Evolutionary conservation across 148 eudicot species (phyloP).

Genomic region (Chenopodium formosanum): DNA sequence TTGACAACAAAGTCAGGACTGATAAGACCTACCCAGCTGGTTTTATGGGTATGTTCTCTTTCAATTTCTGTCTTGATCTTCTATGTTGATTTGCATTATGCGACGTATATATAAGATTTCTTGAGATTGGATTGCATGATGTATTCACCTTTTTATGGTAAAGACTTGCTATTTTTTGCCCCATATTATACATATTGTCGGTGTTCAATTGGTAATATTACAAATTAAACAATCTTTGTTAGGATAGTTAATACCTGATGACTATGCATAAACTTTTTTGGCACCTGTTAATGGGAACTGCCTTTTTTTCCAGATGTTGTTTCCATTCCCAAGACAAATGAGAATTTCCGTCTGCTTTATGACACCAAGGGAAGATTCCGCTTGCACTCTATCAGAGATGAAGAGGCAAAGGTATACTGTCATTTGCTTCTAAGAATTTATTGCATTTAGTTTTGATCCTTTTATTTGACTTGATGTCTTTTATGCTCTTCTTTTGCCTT

Average conservation of each 20-base stretch:
- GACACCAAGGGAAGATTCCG: conserved; percentile 65
- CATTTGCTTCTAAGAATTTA: no score
- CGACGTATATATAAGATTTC: no score
- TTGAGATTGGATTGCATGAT: no score
- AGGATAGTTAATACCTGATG: background rate
- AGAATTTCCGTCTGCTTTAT: conserved; percentile 57
- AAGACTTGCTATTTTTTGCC: no score
- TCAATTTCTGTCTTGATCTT: background rate
- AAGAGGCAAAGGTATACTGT: conserved; percentile 44
- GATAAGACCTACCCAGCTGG: conserved; percentile 49
- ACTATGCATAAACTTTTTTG: background rate
- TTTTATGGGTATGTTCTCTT: conserved; percentile 48
- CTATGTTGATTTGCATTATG: no score
- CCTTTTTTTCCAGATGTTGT: conserved; percentile 42
- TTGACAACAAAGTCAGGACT: conserved; percentile 50
- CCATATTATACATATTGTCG: background rate
- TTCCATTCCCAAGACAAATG: conserved; percentile 59
- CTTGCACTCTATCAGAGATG: conserved; percentile 56
- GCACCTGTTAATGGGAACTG: background rate
- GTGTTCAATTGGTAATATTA: background rate
- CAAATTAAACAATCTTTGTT: background rate
- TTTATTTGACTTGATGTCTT: background rate
- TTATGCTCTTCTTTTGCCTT: background rate
- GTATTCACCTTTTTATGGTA: no score
- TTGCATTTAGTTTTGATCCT: background rate